Base-by-base conservation (phyloP, 1,284 basidiomycete species). In the Amylostereum areolatum region DNA sequence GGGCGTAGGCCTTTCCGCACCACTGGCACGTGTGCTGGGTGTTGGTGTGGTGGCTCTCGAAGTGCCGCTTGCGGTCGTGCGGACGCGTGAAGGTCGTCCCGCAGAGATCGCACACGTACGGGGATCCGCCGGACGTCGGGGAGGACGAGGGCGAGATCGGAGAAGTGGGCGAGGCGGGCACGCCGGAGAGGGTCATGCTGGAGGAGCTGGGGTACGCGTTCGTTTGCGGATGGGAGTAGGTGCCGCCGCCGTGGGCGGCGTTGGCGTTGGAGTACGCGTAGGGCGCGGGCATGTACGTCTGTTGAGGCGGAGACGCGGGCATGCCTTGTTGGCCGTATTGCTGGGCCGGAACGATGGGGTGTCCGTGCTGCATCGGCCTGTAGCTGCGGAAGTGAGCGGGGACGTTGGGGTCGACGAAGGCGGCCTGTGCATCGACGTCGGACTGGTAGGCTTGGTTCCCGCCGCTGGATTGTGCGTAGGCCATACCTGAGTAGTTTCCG, bases 11-110 rank as follows among this genome's bases (percentile, higher is more conserved):
- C 64, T 86, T 88, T 54, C 74, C 72, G 66, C 86, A 89, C 61
- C 72, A 80, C 29, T 72, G 74, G 65, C 86, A 89, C 46, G 72
- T 73, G 61, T 89, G 84, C 40, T 81, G 80, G 18, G 73, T 71
- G 28, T 77, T 59, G 46, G 78, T 70, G 57, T 87, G 84, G 58
- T 85, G 82, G n/a, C 81, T 85, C 66, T 87, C 84, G 55, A 79
- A 77, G 67, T 89, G 86, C 52, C 86, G 76, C 66, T 88, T 86
- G 56, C 83, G 77, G 65, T 89, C 86, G 64, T 89, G 85, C 51
- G 82, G 75, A 51, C 86, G 78, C 35, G 83, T 85, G 65, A 89
- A 89, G 18, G 84, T 82, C 64, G 83, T 82, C 52, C 79, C 78
- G 63, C 87, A 89, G 55, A 76, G 73, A 48, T 83, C 78, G 66